These are phyloP conservation scores for Pichia phayaonensis DNA, from an alignment of 805 yeast species.

Conservation along the genomic window DNA sequence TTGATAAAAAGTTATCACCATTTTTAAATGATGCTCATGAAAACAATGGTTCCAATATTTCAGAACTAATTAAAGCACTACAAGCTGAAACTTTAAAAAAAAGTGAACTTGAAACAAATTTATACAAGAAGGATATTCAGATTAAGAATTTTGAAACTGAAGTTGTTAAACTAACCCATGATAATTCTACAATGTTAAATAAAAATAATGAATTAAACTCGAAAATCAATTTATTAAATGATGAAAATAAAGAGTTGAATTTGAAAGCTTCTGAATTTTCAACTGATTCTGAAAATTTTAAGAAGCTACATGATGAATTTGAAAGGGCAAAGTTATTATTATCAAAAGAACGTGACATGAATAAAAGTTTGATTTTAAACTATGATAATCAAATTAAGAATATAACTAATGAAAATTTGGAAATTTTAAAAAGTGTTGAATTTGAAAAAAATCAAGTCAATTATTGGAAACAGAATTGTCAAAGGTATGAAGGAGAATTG, in stretches of 20 bases:
- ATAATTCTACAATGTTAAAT: not conserved
- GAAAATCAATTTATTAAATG: not conserved
- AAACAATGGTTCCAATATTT: not conserved
- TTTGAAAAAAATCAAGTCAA: not conserved
- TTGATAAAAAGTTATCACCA: not conserved
- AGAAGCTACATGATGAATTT: not conserved
- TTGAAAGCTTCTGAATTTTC: not conserved
- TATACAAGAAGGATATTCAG: not conserved
- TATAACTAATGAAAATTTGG: not conserved
- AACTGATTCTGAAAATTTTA: not conserved
- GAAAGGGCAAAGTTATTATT: not conserved
- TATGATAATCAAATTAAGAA: not conserved
- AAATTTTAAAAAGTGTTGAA: not conserved
- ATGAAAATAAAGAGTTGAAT: not conserved
- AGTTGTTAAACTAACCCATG: not conserved
- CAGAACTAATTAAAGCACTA: not conserved
- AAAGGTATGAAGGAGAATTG: not conserved
- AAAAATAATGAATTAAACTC: not conserved
- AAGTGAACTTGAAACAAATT: not conserved
- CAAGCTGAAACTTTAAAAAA: not conserved
- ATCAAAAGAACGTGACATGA: conserved; percentile 2
- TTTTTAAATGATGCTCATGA: not conserved
- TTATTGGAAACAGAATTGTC: conserved; percentile 1
- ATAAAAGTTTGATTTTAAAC: not conserved
- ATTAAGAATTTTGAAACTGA: not conserved